Percentiles rank a stretch among this genome's conserved stretches.
Evolutionary conservation across 2,329 filamentous ascomycete species (phyloP).

Genomic region (Colletotrichum tanaceti): DNA sequence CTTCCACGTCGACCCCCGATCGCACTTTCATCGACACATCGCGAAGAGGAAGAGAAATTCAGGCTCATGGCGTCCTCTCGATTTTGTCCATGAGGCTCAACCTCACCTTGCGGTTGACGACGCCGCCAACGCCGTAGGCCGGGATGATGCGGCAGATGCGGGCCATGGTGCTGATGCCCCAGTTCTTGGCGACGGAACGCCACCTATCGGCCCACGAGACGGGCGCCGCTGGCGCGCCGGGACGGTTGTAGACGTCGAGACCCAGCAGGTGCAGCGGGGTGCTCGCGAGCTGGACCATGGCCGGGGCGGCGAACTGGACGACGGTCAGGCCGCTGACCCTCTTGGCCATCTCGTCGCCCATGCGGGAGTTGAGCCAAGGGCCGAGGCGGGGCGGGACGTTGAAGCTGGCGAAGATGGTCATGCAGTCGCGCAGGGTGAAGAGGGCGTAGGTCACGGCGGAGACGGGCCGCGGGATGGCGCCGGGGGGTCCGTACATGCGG

Average conservation of each 20-base stretch:
- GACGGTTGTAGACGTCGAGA: conserved; percentile 85
- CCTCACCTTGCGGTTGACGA: conserved; percentile 82
- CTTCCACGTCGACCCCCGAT: conserved; percentile 5
- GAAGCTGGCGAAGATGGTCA: conserved; percentile 93
- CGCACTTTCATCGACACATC: background rate
- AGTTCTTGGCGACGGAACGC: conserved; percentile 77
- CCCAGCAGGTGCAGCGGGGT: conserved; percentile 89
- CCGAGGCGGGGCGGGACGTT: conserved; percentile 86
- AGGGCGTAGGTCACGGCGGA: conserved; percentile 78
- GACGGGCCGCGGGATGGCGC: conserved; percentile 65
- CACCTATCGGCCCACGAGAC: conserved; percentile 70
- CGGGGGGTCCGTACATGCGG: conserved; percentile 78
- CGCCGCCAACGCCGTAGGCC: conserved; percentile 88
- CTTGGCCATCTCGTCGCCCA: conserved; percentile 64
- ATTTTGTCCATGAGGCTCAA: conserved; percentile 70
- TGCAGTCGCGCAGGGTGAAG: conserved; percentile 84
- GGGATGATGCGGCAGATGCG: conserved; percentile 87
- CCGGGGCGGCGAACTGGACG: conserved; percentile 85
- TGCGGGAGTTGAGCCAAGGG: conserved; percentile 69
- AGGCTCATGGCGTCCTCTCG: conserved; percentile 13
- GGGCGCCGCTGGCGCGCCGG: conserved; percentile 49
- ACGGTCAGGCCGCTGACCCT: conserved; percentile 66
- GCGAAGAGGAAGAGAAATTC: background rate
- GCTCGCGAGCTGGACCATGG: conserved; percentile 79
- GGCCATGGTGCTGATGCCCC: conserved; percentile 78